Evolutionary conservation across 345 rosid species (phyloP).

Genomic region (Heritiera fomes): DNA sequence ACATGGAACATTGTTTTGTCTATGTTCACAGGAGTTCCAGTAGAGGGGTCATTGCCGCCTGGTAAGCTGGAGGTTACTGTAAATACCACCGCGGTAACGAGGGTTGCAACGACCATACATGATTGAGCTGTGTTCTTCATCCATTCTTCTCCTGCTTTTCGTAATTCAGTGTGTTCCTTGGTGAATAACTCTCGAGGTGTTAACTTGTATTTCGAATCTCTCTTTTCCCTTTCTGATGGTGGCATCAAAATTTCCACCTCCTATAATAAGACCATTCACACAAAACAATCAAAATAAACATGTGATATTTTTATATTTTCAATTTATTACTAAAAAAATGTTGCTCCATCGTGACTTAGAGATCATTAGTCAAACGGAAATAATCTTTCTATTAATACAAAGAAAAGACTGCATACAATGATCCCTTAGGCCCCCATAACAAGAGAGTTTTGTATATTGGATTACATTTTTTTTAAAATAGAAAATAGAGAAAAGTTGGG

Average conservation of each 20-base stretch:
- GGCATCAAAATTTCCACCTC: neutral
- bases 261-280: neutral
- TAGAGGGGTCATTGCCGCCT: neutral
- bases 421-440: too few relatives aligned
- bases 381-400: too few relatives aligned
- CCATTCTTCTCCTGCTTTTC: neutral
- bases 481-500: too few relatives aligned
- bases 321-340: too few relatives aligned
- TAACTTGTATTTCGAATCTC: neutral
- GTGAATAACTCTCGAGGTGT: neutral
- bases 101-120: neutral
- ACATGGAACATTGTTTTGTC: neutral
- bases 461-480: too few relatives aligned
- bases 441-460: too few relatives aligned
- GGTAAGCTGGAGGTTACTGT: neutral
- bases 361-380: too few relatives aligned
- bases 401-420: too few relatives aligned
- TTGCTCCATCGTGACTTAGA: too few relatives aligned
- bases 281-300: too few relatives aligned
- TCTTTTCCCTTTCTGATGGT: neutral
- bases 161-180: neutral
- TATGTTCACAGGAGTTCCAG: neutral
- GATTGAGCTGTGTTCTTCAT: too few relatives aligned
- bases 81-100: neutral
- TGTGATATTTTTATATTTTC: too few relatives aligned